Evolutionary conservation across 176 grass and related monocot species (phyloP).

Genomic region (Avena atlantica): DNA sequence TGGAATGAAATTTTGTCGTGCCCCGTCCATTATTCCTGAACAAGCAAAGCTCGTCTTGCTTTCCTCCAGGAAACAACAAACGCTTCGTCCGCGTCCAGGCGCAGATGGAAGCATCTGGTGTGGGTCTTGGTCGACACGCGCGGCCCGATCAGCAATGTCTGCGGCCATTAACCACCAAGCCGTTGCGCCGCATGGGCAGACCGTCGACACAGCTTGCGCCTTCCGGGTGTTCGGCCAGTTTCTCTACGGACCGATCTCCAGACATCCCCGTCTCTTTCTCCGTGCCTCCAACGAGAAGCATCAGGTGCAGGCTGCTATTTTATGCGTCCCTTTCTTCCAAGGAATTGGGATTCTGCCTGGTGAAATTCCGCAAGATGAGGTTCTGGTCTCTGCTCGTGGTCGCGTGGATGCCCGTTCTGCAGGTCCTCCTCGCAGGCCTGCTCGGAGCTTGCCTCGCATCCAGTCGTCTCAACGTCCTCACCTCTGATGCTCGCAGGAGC

Average conservation of each 20-base stretch:
- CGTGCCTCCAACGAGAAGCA: too few relatives aligned
- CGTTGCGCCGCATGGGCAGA: neutral
- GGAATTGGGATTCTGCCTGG: neutral
- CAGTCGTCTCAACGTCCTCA: slow-evolving; percentile 41
- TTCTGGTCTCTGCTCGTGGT: slow-evolving; percentile 57
- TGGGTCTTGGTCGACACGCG: neutral
- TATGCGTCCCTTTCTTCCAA: too few relatives aligned
- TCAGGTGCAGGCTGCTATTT: too few relatives aligned
- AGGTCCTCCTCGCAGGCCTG: slow-evolving; percentile 57
- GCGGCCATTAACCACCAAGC: neutral
- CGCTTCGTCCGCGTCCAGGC: neutral
- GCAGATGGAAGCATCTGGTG: neutral
- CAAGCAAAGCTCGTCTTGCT: neutral
- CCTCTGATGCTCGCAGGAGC: slow-evolving; percentile 41
- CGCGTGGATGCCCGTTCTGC: slow-evolving; percentile 53
- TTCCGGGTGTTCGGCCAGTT: too few relatives aligned
- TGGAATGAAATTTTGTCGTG: too few relatives aligned
- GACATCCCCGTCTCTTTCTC: neutral
- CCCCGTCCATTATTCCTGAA: too few relatives aligned
- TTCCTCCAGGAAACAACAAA: neutral
- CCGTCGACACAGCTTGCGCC: neutral
- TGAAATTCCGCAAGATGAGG: slow-evolving; percentile 32
- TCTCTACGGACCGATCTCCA: too few relatives aligned
- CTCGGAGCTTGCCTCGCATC: slow-evolving; percentile 56
- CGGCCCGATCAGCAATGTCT: neutral